Evolutionary conservation across 306 rosid species (phyloP), one percentile per base, ranked within the genome.

Genomic region (Prosopis cineraria): DNA sequence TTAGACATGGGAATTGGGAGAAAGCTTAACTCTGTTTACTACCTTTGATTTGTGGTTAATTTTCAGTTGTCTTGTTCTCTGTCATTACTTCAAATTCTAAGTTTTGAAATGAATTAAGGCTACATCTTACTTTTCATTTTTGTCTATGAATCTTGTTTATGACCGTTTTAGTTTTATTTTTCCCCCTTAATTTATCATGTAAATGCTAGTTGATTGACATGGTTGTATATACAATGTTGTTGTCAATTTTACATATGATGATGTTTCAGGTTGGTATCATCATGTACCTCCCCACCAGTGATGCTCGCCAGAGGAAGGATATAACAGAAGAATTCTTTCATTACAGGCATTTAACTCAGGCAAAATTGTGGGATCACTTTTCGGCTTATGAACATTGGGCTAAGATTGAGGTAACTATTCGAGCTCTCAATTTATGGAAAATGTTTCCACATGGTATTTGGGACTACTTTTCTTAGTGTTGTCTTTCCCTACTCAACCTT

Each of bases 301-400:
- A 93, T 78, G 85, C 91, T 43, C 97, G 94, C 67, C 98, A 93
- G 80, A 87, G 98, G 76, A 95, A 93, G 84, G 92, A 93, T 62
- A 95, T 95, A 78, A 95, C 96, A 3, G 98, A 95, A 45, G 96
- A 95, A 84, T 95, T 95, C 89, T 95, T 95, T 73, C 97, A 91
- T 84, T 93, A 89, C 78, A 84, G 98, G 73, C 90, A 73, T 75
- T 81, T 91, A 81, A 88, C 93, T 58, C 91, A 85, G 76, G 31
- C 77, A 39, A 82, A 34, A 66, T 76, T 95, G 84, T 91, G 99
- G 98, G 96, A 90, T 85, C 82, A 58, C 40, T 93, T 89, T 85
- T 87, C 89, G 7, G 97, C 91, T 43, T 95, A 80, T 85, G 99
- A 95, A 81, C 99, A 95, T 72, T 95, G 99, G 99, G 98, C 99